These are phyloP conservation scores for Hygrocybe coccinea DNA, from an alignment of 768 basidiomycete genomes.

Conservation along the genomic window DNA sequence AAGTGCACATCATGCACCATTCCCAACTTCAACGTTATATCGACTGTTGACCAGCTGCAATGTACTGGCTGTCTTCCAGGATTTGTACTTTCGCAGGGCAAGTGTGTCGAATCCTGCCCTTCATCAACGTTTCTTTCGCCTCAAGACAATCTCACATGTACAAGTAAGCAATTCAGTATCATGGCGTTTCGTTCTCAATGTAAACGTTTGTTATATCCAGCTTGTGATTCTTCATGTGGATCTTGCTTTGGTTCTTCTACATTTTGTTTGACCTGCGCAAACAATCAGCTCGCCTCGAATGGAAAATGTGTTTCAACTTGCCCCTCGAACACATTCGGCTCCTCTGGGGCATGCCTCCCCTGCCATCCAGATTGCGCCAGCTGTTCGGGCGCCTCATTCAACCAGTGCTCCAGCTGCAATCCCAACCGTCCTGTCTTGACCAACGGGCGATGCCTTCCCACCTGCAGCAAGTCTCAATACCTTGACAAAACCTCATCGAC, in stretches of 20 bases:
- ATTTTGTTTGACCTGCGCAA: conserved; percentile 71
- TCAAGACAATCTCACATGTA: conserved; percentile 69
- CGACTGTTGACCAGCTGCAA: conserved; percentile 58
- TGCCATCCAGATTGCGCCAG: conserved; percentile 87
- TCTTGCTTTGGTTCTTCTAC: conserved; percentile 64
- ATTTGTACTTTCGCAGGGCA: conserved; percentile 62
- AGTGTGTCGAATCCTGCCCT: conserved; percentile 69
- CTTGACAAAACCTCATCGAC: conserved; percentile 60
- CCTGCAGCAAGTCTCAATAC: conserved; percentile 67
- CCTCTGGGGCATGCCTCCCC: conserved; percentile 59
- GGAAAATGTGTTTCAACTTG: conserved; percentile 77
- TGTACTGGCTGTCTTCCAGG: conserved; percentile 81
- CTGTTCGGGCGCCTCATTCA: conserved; percentile 74
- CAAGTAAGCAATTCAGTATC: conserved; percentile 49
- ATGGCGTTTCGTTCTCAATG: neutral
- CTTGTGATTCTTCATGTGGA: conserved; percentile 65
- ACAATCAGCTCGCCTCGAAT: conserved; percentile 57
- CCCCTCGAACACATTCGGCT: conserved; percentile 64
- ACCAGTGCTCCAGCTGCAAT: conserved; percentile 72
- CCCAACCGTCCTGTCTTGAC: conserved; percentile 64
- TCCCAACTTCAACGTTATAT: conserved; percentile 62
- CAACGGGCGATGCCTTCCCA: conserved; percentile 72
- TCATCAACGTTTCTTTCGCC: conserved; percentile 67
- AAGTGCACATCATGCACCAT: conserved; percentile 79
- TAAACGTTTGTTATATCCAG: conserved; percentile 25